Evolutionary conservation across 2,329 filamentous ascomycete species (phyloP), one percentile per base, ranked within the genome.

Genomic region (Penicillium thymicola): DNA sequence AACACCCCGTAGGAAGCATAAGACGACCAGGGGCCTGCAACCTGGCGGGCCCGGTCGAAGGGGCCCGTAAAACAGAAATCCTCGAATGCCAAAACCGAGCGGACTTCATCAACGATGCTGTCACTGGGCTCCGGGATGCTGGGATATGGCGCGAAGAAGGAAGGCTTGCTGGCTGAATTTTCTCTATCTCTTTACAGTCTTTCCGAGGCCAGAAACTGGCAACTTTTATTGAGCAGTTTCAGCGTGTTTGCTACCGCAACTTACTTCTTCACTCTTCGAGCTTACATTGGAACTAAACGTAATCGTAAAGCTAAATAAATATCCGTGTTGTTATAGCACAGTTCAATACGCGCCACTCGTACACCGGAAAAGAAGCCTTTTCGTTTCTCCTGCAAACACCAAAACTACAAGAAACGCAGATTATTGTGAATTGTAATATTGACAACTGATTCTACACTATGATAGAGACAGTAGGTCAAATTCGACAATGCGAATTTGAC

Each of bases 401-500:
- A 14, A 27, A 27, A 5, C 37, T 54, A 54, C 45, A 16, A 18
- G 18, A 18, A 18, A 13, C 16, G 18, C 14, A 27, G 9, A 40
- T 0, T 51, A 45, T 38, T 55, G 40, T 55, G 23, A 55, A 46
- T 42, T 57, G 18, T 56, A 54, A 59, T 63, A 64, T 66, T 65
- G 57, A 66, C 61, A 64, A 44, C 62, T 64, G 48, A 43, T 61
- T 60, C 61, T 60, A 65, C 54, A 62, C 47, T 59, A 30, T 50
- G 57, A 58, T 63, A 61, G 60, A 61, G 51, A 51, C 41, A 59
- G 61, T 63, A 56, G 59, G 58, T 59, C 64, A 54, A 59, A 55
- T 54, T 58, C 61, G 45, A 25, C 62, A 75, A 76, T 50, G 54
- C 60, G 42, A 55, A 58, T 59, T 48, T 55, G 57, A 46, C 49